Conservation (phyloP, 164 flowering plant species). For the Aristolochia fimbriata region DNA sequence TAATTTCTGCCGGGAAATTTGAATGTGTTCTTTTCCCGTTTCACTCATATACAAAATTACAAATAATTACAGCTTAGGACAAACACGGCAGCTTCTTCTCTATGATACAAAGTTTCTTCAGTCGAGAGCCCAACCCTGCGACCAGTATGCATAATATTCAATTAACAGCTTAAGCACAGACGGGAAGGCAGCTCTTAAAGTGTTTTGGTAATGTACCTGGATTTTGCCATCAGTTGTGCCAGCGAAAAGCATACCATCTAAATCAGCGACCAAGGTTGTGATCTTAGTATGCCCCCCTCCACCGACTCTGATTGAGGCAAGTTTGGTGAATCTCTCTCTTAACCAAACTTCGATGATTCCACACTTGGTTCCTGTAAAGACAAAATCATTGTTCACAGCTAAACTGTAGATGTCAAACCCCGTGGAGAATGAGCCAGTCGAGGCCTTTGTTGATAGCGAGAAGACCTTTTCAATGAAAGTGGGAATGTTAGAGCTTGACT, state of each 20-base stretch:
- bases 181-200: not conserved
- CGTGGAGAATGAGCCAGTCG: constrained; percentile 32
- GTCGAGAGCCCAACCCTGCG: too few relatives aligned
- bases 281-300: constrained; percentile 38
- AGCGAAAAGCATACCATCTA: constrained; percentile 51
- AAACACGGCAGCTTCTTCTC: too few relatives aligned
- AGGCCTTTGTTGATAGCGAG: constrained; percentile 36
- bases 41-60: too few relatives aligned
- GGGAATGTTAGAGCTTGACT: too few relatives aligned
- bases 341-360: constrained; percentile 66
- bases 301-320: constrained; percentile 35
- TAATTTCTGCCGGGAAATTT: too few relatives aligned
- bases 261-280: constrained; percentile 37
- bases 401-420: constrained; percentile 40
- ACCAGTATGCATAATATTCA: too few relatives aligned
- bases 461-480: constrained; percentile 38
- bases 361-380: constrained; percentile 50
- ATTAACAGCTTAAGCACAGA: too few relatives aligned
- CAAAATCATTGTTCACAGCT: constrained; percentile 39
- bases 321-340: constrained; percentile 38
- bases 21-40: too few relatives aligned
- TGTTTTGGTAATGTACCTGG: constrained; percentile 29
- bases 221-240: constrained; percentile 60
- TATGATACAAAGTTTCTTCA: too few relatives aligned
- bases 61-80: too few relatives aligned